Evolutionary conservation across 2,329 filamentous ascomycete species (phyloP), one percentile per base, ranked within the genome.

Genomic region (Dothideomycetidae sp.): DNA sequence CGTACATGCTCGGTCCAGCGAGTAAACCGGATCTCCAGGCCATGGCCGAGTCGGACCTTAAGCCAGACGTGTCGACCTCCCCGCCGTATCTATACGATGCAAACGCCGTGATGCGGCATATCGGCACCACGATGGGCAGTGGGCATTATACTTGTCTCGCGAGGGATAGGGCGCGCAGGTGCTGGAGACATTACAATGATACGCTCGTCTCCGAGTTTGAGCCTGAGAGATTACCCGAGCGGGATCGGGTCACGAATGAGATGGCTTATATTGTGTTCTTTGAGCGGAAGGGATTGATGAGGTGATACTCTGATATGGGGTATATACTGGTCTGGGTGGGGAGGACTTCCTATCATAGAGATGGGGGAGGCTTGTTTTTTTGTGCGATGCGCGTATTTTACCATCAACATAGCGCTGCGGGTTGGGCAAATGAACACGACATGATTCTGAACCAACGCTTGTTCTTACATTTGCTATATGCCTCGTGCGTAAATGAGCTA

Each of bases 81-180:
- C 59, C 60, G 1, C 78, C 81, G 0, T 84, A 81, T 51, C 62
- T 66, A 4, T 98, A 94, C 56, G 79, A 93, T 52, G 78, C 81
- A 36, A 94, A 93, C 53, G 88, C 78, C 2, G 79, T 94, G 5
- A 73, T 92, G 37, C 68, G 81, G 44, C 86, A 94, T 55, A 59
- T 72, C 3, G 86, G 86, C 14, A 61, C 62, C 1, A 74, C 68
- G 1, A 64, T 81, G 36, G 71, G 73, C 26, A 73, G 71, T 35
- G 86, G 86, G 0, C 86, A 94, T 58, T 94, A 94, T 55, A 77
- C 78, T 37, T 70, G 76, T 3, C 75, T 80, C 17, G 61, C 62
- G 31, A 62, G 59, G 39, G 64, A 68, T 42, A 54, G 53, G 29
- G 55, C 64, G 19, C 61, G 70, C 17, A 64, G 66, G 16, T 67